Evolutionary conservation across 1,139 yeast genomes (phyloP), one percentile per base, ranked within the genome.

Genomic region (Blastobotrys apis): DNA sequence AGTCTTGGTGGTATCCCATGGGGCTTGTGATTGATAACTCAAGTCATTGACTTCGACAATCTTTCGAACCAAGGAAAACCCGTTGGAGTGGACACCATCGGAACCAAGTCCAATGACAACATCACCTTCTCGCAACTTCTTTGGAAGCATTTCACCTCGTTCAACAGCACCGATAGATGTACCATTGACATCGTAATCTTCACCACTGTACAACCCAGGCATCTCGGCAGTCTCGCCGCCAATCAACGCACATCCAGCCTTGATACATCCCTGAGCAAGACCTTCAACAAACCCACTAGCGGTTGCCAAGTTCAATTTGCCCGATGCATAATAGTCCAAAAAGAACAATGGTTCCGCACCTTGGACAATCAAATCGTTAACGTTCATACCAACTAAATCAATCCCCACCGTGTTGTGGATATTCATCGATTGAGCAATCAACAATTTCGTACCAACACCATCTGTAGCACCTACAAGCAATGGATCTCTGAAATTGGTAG

Each of bases 141-240:
- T 75, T 34, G 99, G 98, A 56, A 94, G 73, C 44, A 92, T 78
- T 53, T 78, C 75, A 51, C 72, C 68, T 60, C 84, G 85, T 55
- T 76, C 71, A n/a, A 94, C 97, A n/a, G 98, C 98, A 59, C 99
- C 99, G 42, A 94, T 90, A 43, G 97, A 94, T 34, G 98, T 92
- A 67, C 99, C 98, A 60, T 92, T 92, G 49, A 96, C 90, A 67
- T 94, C 99, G 64, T 94, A 94, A 66, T 94, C 98, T 37, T 94
- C 94, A 48, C 81, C 88, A 47, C 81, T 84, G 62, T 94, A 94
- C 84, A 94, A 87, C 54, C 98, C 98, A 33, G 99, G 99, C 99
- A 94, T 94, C 73, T 94, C 99, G 47, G 95, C 86, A 40, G 99
- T 94, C 68, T 94, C 98, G 55, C 98, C 99, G 46, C 99, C 99